phyloP scores from a whole-genome alignment of 345 rosid genomes.

The Cardamine chenopodiifolia region DNA sequence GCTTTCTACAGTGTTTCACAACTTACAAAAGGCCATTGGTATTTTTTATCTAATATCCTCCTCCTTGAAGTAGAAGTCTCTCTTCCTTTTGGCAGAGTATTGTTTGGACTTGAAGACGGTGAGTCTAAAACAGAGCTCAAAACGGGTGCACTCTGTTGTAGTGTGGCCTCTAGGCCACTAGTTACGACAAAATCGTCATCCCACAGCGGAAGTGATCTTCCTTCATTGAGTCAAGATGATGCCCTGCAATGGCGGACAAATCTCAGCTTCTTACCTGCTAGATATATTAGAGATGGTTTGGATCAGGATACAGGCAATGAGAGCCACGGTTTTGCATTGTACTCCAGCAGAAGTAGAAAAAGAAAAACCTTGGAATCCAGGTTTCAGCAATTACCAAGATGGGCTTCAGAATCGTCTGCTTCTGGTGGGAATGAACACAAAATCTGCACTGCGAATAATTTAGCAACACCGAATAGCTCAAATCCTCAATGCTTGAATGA shows the following conservation, averaged over 20 bases:
- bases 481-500: constrained; percentile 53
- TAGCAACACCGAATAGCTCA: constrained; percentile 53
- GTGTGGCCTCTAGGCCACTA: constrained; percentile 93
- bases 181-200: constrained; percentile 53
- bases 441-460: not conserved
- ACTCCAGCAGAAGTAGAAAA: constrained; percentile 51
- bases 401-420: constrained; percentile 61
- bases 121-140: constrained; percentile 38
- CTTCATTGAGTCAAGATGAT: constrained; percentile 50
- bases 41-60: not conserved
- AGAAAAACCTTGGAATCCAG: constrained; percentile 69
- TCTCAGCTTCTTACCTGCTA: constrained; percentile 80
- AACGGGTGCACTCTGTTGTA: constrained; percentile 96
- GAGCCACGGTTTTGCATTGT: constrained; percentile 48
- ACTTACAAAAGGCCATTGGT: not conserved
- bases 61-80: constrained; percentile 1
- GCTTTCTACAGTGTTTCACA: not conserved
- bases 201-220: constrained; percentile 36
- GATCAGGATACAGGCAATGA: constrained; percentile 39
- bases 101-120: not conserved
- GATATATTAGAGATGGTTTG: constrained; percentile 68
- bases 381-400: constrained; percentile 57
- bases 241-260: constrained; percentile 77
- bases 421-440: constrained; percentile 50
- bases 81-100: not conserved